Percentiles rank a stretch among this genome's conserved stretches.
Evolutionary conservation across 306 rosid species (phyloP).

Genomic region (Prunus davidiana): DNA sequence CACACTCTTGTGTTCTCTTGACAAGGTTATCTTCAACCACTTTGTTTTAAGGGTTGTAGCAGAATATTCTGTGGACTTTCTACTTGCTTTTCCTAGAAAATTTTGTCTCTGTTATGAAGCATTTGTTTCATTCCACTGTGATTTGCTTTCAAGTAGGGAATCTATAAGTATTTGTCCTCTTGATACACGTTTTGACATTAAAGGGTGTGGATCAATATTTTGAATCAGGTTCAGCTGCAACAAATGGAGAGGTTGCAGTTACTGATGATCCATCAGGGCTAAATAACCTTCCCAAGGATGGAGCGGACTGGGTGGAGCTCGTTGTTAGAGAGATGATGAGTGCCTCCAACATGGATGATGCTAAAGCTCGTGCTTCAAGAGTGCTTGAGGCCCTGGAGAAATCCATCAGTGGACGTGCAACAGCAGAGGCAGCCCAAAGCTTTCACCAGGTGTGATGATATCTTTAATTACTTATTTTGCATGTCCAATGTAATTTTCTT

Average conservation of each 20-base stretch:
- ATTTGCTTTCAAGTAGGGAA: not conserved
- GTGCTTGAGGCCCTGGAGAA: slow-evolving; percentile 75
- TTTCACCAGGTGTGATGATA: slow-evolving; percentile 47
- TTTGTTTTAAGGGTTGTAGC: not conserved
- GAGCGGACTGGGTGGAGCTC: slow-evolving; percentile 82
- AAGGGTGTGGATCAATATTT: slow-evolving; percentile 5
- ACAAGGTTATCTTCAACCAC: not conserved
- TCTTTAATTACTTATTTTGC: not conserved
- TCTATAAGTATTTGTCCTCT: not conserved
- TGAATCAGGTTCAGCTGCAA: slow-evolving; percentile 30
- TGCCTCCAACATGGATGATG: slow-evolving; percentile 76
- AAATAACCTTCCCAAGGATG: slow-evolving; percentile 46
- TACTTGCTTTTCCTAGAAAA: not conserved
- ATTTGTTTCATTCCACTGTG: not conserved
- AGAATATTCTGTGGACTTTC: not conserved
- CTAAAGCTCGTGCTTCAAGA: slow-evolving; percentile 73
- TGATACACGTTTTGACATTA: not conserved
- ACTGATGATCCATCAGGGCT: slow-evolving; percentile 31
- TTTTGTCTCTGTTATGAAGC: not conserved
- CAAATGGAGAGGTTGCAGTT: slow-evolving; percentile 39
- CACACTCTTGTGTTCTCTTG: not conserved
- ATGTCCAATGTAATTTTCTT: not conserved
- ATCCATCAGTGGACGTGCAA: slow-evolving; percentile 54
- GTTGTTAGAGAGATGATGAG: slow-evolving; percentile 77
- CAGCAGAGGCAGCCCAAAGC: slow-evolving; percentile 53